These are phyloP conservation scores for Phialophora macrospora DNA, from an alignment of 2,329 filamentous ascomycete genomes.

Conservation along the genomic window DNA sequence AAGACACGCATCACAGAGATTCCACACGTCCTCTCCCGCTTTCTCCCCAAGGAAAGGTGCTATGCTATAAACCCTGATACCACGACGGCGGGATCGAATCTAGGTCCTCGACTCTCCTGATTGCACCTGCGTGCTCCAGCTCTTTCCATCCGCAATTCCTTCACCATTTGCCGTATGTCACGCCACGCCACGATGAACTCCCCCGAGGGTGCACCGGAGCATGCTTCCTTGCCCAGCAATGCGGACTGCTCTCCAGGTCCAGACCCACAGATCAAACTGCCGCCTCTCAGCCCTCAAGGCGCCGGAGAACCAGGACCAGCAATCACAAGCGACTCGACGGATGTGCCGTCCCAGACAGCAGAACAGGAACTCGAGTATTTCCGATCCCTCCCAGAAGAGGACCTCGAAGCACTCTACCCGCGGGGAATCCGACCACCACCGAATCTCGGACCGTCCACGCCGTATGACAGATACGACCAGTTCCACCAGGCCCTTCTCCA, in stretches of 20 bases:
- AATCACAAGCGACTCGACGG: not conserved
- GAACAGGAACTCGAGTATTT: not conserved
- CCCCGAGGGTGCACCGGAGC: not conserved
- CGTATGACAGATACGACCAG: not conserved
- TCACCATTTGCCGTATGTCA: too few relatives aligned
- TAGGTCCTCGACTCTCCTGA: not conserved
- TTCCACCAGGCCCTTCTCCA: not conserved
- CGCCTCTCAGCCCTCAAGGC: not conserved
- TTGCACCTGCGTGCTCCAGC: not conserved
- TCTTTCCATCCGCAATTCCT: not conserved
- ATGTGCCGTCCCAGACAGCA: not conserved
- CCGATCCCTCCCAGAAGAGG: not conserved
- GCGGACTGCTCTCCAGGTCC: not conserved
- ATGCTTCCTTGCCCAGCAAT: not conserved
- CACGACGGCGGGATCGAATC: too few relatives aligned
- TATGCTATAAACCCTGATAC: too few relatives aligned
- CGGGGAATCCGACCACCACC: not conserved
- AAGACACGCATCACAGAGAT: too few relatives aligned
- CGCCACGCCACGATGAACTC: not conserved
- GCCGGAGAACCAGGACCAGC: not conserved
- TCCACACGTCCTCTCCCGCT: not conserved
- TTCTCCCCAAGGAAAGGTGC: too few relatives aligned
- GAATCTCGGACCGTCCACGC: not conserved
- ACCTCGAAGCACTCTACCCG: not conserved
- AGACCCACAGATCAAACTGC: not conserved